Percentiles rank a stretch among this genome's conserved stretches.
phyloP scores from a whole-genome alignment of 176 grass and related monocot species.

The Bothriochloa decipiens region DNA sequence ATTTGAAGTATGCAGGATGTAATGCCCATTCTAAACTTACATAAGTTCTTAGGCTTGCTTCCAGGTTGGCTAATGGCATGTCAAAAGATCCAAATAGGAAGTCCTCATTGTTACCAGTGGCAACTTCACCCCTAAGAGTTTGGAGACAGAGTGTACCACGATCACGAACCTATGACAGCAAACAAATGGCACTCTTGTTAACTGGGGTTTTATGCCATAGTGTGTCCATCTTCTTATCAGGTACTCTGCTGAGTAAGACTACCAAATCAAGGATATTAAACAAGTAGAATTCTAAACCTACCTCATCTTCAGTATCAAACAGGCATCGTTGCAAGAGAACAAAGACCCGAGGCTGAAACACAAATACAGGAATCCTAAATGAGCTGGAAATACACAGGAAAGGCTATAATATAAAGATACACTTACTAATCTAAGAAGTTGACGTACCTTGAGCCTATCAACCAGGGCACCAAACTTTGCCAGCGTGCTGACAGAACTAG shows the following conservation, averaged over 20 bases:
- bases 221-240: background rate
- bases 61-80: no score
- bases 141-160: no score
- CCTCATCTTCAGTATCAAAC: constrained; percentile 99
- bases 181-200: no score
- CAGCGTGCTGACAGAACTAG: constrained; percentile 94
- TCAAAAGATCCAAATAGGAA: no score
- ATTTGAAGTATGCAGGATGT: constrained; percentile 21
- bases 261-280: constrained; percentile 26
- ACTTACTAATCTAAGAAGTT: constrained; percentile 5
- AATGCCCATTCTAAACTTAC: no score
- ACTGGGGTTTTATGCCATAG: background rate
- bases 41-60: no score
- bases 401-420: background rate
- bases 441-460: constrained; percentile 77
- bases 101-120: no score
- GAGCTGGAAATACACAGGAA: constrained; percentile 42
- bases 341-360: constrained; percentile 87
- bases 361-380: constrained; percentile 26
- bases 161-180: no score
- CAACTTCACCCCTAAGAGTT: no score
- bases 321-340: constrained; percentile 93
- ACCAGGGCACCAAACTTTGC: constrained; percentile 97
- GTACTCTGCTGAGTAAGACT: constrained; percentile 23
- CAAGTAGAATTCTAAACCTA: constrained; percentile 20